Conservation (phyloP, 208 protist species). For the Vickermania spadyakhi region DNA sequence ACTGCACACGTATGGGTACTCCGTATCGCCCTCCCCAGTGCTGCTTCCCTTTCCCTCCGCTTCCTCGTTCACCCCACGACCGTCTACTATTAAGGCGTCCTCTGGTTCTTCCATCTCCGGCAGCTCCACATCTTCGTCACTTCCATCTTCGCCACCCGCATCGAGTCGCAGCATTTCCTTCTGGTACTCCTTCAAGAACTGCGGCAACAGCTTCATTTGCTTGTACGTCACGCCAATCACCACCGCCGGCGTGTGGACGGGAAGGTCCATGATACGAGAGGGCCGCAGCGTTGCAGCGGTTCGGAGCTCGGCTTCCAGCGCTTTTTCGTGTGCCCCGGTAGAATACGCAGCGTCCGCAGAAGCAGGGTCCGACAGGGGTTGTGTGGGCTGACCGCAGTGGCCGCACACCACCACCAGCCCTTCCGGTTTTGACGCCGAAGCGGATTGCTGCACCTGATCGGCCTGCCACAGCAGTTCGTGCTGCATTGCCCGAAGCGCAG, state of each 20-base stretch:
- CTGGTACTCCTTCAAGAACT: conserved; percentile 84
- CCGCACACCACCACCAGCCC: too few species aligned
- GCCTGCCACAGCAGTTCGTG: conserved; percentile 8
- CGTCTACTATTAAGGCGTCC: conserved; percentile 5
- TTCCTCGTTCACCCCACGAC: neutral
- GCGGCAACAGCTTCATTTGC: conserved; percentile 79
- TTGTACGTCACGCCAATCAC: conserved; percentile 85
- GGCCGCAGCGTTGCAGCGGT: conserved; percentile 2
- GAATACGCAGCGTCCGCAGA: neutral
- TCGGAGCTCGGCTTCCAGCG: neutral
- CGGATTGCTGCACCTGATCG: too few species aligned
- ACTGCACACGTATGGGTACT: conserved; percentile 29
- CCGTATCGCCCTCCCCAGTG: conserved; percentile 6
- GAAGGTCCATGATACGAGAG: conserved; percentile 56
- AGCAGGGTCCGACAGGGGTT: neutral
- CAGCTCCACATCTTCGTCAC: conserved; percentile 9
- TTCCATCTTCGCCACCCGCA: conserved; percentile 57
- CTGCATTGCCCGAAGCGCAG: conserved; percentile 28
- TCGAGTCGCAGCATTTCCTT: conserved; percentile 77
- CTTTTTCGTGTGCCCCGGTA: neutral
- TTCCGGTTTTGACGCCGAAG: too few species aligned
- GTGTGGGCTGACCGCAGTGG: neutral
- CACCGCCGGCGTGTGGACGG: conserved; percentile 33
- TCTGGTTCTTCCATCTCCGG: conserved; percentile 10
- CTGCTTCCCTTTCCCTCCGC: neutral